Conservation (phyloP, 164 flowering plant genomes). For the Pachysandra terminalis region DNA sequence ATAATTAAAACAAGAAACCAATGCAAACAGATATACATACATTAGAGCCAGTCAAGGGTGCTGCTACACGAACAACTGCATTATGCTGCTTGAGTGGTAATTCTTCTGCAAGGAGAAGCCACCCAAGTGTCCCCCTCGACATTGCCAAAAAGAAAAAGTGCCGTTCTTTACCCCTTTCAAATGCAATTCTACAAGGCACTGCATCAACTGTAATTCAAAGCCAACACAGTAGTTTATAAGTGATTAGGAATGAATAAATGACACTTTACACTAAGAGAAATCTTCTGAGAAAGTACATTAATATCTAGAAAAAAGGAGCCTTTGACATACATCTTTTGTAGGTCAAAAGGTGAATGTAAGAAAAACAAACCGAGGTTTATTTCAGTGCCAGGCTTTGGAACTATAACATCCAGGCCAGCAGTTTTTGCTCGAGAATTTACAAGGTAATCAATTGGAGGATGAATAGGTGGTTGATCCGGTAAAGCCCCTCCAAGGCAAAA, state of each 20-base stretch:
- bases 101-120: conserved; percentile 86
- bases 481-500: conserved; percentile 64
- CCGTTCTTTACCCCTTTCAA: conserved; percentile 95
- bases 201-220: conserved; percentile 68
- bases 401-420: conserved; percentile 59
- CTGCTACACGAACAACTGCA: conserved; percentile 78
- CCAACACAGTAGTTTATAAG: conserved; percentile 7
- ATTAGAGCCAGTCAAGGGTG: conserved; percentile 84
- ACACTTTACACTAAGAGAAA: not conserved
- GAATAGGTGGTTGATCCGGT: conserved; percentile 76
- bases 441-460: conserved; percentile 36
- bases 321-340: not conserved
- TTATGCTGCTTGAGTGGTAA: conserved; percentile 43
- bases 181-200: conserved; percentile 92
- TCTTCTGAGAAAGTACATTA: not conserved
- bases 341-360: not conserved
- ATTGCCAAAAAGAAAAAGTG: conserved; percentile 70
- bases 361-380: conserved; percentile 62
- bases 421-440: conserved; percentile 55
- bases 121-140: conserved; percentile 71
- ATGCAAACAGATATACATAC: conserved; percentile 39
- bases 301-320: not conserved
- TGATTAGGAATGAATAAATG: not conserved
- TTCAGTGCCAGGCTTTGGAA: conserved; percentile 76
- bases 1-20: not conserved